Conservation (phyloP, 139 green algal genomes). For the Raphidocelis subcapitata region DNA sequence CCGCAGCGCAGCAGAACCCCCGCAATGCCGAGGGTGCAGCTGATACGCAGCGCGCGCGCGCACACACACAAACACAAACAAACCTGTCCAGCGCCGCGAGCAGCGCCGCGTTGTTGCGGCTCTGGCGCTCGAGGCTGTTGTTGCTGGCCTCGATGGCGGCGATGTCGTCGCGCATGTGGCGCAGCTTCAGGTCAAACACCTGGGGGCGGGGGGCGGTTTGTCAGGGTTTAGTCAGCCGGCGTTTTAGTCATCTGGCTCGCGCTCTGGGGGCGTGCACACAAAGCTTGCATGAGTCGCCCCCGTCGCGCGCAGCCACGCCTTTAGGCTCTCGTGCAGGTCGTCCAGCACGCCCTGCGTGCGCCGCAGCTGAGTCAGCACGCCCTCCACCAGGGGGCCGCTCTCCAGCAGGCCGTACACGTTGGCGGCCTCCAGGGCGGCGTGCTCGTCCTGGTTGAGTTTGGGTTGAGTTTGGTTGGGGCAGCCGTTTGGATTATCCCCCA, state of each 20-base stretch:
- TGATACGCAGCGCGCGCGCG: too few relatives aligned
- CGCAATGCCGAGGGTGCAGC: too few relatives aligned
- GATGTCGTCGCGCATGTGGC: constrained; percentile 63
- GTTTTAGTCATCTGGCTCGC: too few relatives aligned
- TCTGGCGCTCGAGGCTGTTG: constrained; percentile 50
- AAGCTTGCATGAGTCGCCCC: too few relatives aligned
- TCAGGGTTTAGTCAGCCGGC: too few relatives aligned
- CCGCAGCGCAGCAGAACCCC: too few relatives aligned
- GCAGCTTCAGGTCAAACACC: constrained; percentile 68
- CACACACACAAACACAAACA: too few relatives aligned
- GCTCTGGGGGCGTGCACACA: too few relatives aligned
- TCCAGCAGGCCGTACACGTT: constrained; percentile 53
- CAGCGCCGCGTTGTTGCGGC: constrained; percentile 46
- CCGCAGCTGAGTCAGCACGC: constrained; percentile 40
- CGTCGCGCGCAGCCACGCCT: too few relatives aligned
- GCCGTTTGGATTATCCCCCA: background rate
- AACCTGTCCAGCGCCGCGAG: constrained; percentile 16
- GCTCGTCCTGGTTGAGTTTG: constrained; percentile 35
- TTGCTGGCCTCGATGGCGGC: constrained; percentile 59
- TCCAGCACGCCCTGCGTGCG: constrained; percentile 42
- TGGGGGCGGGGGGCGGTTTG: background rate
- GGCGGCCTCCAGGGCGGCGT: constrained; percentile 44
- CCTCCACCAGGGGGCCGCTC: constrained; percentile 42
- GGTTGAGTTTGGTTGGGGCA: background rate
- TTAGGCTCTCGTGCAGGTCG: constrained; percentile 50